Conservation (phyloP, 2,329 filamentous ascomycete genomes). For the Boeremia lycopersici region DNA sequence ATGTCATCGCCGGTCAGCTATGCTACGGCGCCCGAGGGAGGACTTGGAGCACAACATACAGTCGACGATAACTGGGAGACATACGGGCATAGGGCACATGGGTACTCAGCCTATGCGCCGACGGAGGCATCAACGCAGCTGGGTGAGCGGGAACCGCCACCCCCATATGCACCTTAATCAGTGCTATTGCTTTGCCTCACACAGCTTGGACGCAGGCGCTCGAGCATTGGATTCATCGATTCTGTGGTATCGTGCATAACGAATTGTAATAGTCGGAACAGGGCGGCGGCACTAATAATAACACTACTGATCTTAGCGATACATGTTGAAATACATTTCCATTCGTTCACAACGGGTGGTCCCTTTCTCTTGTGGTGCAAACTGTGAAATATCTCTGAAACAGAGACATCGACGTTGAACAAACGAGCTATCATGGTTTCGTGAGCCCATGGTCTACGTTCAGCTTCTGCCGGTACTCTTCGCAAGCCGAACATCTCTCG, state of each 20-base stretch:
- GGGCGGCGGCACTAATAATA: background rate
- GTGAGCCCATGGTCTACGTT: background rate
- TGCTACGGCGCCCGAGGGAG: constrained; percentile 15
- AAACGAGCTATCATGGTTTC: background rate
- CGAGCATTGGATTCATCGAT: background rate
- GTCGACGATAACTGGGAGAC: constrained; percentile 40
- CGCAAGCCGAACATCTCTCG: constrained; percentile 4
- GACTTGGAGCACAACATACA: constrained; percentile 20
- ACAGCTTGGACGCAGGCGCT: background rate
- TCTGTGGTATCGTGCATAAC: background rate
- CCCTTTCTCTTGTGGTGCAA: too few relatives aligned
- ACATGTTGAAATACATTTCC: background rate
- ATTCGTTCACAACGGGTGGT: background rate
- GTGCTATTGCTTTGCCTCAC: too few relatives aligned
- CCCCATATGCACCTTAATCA: constrained; percentile 21
- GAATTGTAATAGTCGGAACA: background rate
- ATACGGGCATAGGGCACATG: constrained; percentile 17
- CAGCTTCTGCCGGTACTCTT: constrained; percentile 2
- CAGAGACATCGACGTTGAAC: too few relatives aligned
- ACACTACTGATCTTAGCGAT: background rate
- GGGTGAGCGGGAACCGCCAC: constrained; percentile 30
- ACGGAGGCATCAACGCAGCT: constrained; percentile 30
- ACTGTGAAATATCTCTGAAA: too few relatives aligned
- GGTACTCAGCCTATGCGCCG: constrained; percentile 19
- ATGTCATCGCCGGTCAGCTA: constrained; percentile 26